A percentile compares a stretch with the other conserved stretches of the same genome.
phyloP scores from a whole-genome alignment of 352 stramenopile species.

The Phytophthora melonis region DNA sequence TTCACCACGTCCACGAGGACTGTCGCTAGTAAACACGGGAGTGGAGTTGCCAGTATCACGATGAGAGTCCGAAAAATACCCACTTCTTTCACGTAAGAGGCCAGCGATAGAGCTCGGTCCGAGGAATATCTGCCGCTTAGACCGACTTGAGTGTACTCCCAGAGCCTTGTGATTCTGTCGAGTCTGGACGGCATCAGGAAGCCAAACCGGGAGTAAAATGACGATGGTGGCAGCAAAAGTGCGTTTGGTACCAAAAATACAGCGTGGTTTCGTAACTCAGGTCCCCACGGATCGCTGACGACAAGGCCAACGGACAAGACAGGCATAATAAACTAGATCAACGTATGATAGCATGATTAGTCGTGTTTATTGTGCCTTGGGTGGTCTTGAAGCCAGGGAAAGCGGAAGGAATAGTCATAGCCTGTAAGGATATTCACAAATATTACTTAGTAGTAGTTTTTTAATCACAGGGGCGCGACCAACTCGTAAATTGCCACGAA shows the following conservation, averaged over 20 bases:
- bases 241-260: neutral
- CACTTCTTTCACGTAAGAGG: neutral
- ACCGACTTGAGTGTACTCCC: neutral
- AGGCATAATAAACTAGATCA: too few species aligned
- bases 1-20: neutral
- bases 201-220: too few species aligned
- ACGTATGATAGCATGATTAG: too few species aligned
- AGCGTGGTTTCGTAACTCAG: neutral
- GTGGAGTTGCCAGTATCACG: neutral
- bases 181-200: neutral
- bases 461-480: too few species aligned
- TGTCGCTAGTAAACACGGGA: neutral
- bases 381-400: neutral
- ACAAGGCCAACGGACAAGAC: too few species aligned
- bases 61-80: neutral
- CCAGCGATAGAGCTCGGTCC: neutral
- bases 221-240: too few species aligned
- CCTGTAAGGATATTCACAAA: neutral
- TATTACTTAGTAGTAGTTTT: too few species aligned
- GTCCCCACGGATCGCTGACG: too few species aligned
- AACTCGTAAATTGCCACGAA: neutral
- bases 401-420: neutral
- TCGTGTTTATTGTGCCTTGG: neutral
- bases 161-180: neutral
- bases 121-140: neutral